Conservation (phyloP, 1,284 basidiomycete genomes). For the Ceratobasidium sp. region DNA sequence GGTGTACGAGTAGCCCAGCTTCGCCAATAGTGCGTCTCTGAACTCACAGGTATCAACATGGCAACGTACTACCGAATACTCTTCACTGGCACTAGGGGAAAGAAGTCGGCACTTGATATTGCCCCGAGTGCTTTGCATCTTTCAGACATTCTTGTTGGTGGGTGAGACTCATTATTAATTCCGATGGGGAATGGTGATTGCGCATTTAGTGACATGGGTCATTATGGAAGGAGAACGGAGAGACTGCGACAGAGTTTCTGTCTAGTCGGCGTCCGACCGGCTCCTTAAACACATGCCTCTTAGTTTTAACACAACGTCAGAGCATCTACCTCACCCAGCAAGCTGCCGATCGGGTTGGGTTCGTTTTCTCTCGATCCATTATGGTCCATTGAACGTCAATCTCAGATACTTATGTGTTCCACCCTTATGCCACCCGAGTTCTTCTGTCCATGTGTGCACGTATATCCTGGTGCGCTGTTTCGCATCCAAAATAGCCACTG, state of each 20-base stretch:
- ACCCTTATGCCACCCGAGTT: no score
- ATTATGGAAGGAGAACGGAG: not conserved
- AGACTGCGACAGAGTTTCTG: not conserved
- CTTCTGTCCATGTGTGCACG: no score
- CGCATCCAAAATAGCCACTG: no score
- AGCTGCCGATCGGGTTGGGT: no score
- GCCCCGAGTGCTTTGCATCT: not conserved
- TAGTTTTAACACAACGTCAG: no score
- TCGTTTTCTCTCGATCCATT: no score
- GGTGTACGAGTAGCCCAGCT: no score
- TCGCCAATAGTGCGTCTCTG: slow-evolving; percentile 4
- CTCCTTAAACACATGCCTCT: no score
- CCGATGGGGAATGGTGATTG: not conserved
- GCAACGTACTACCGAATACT: not conserved
- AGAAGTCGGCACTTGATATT: slow-evolving; percentile 10
- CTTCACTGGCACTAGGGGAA: not conserved
- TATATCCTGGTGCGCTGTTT: no score
- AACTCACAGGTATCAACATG: not conserved
- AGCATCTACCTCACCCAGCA: no score
- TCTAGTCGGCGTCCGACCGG: not conserved
- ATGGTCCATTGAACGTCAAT: no score
- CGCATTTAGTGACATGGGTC: not conserved
- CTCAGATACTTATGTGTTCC: no score
- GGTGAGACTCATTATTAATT: not conserved
- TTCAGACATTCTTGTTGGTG: slow-evolving; percentile 1